phyloP scores from a whole-genome alignment of 371 early-diverging fungal species.

The Parasitella parasitica region DNA sequence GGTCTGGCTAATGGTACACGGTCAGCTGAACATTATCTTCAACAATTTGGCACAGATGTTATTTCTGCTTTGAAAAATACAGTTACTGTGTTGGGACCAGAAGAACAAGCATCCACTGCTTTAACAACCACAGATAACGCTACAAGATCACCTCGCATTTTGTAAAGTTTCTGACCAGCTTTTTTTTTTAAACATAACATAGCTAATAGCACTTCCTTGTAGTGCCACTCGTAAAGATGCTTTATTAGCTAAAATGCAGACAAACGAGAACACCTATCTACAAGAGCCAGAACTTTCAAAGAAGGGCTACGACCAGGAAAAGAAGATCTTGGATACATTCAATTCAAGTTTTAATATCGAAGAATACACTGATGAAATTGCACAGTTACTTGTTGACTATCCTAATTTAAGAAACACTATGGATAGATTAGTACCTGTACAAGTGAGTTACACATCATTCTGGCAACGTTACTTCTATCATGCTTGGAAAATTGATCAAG shows the following conservation, averaged over 20 bases:
- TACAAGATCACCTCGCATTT: constrained; percentile 25
- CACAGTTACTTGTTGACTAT: constrained; percentile 33
- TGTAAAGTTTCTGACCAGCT: too few species aligned
- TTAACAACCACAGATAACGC: constrained; percentile 2
- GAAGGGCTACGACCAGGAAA: constrained; percentile 19
- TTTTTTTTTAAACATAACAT: too few species aligned
- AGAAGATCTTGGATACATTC: constrained; percentile 33
- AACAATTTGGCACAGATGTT: constrained; percentile 47
- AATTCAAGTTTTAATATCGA: constrained; percentile 35
- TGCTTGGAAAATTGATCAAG: constrained; percentile 45
- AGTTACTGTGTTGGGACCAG: constrained; percentile 40
- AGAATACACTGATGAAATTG: constrained; percentile 48
- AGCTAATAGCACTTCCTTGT: neutral
- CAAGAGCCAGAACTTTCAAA: constrained; percentile 19
- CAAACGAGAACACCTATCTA: constrained; percentile 34
- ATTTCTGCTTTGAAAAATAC: constrained; percentile 34
- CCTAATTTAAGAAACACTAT: constrained; percentile 44
- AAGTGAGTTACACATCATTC: constrained; percentile 44
- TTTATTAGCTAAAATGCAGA: constrained; percentile 39
- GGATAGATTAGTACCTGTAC: constrained; percentile 49
- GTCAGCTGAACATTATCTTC: constrained; percentile 53
- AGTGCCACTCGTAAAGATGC: constrained; percentile 50
- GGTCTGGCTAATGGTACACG: constrained; percentile 45
- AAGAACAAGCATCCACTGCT: constrained; percentile 20
- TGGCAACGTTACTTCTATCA: constrained; percentile 54